Percentiles rank a stretch among this genome's conserved stretches.
Evolutionary conservation across 257 asterid genomes (phyloP).

Genomic region (Perilla frutescens): DNA sequence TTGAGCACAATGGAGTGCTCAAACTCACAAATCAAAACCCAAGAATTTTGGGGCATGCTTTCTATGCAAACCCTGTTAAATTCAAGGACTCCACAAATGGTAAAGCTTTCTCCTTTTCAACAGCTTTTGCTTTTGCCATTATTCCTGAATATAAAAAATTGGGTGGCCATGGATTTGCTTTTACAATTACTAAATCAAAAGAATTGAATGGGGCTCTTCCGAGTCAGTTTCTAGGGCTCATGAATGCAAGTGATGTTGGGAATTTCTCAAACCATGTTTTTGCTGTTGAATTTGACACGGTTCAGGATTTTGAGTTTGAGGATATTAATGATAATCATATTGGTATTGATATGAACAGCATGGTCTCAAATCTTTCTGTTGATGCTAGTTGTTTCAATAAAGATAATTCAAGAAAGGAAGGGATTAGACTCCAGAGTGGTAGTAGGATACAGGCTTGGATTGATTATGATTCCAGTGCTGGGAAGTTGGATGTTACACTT

Average conservation of each 20-base stretch:
- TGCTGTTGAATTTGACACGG: slow-evolving; percentile 82
- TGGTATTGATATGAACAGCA: slow-evolving; percentile 67
- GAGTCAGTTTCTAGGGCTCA: slow-evolving; percentile 64
- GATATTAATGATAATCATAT: slow-evolving; percentile 77
- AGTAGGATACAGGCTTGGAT: slow-evolving; percentile 66
- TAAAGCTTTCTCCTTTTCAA: slow-evolving; percentile 61
- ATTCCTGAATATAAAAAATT: slow-evolving; percentile 53
- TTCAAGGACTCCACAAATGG: slow-evolving; percentile 55
- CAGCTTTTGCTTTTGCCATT: slow-evolving; percentile 71
- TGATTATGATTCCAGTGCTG: slow-evolving; percentile 56
- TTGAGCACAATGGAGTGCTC: slow-evolving; percentile 56
- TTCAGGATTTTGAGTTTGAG: slow-evolving; percentile 49
- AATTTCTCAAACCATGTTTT: slow-evolving; percentile 64
- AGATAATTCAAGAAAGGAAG: slow-evolving; percentile 39
- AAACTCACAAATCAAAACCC: slow-evolving; percentile 53
- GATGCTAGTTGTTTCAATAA: slow-evolving; percentile 48
- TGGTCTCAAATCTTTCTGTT: slow-evolving; percentile 60
- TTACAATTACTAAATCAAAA: slow-evolving; percentile 45
- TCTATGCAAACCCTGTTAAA: slow-evolving; percentile 49
- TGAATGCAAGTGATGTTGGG: slow-evolving; percentile 49
- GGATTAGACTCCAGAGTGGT: slow-evolving; percentile 55
- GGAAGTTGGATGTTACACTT: slow-evolving; percentile 57
- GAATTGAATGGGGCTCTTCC: slow-evolving; percentile 55
- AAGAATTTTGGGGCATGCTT: slow-evolving; percentile 60
- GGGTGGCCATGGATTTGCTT: slow-evolving; percentile 83